A percentile compares a stretch with the other conserved stretches of the same genome.
These are phyloP conservation scores for Phalaenopsis aphrodite DNA, from an alignment of 106 monocot genomes.

Conservation along the genomic window DNA sequence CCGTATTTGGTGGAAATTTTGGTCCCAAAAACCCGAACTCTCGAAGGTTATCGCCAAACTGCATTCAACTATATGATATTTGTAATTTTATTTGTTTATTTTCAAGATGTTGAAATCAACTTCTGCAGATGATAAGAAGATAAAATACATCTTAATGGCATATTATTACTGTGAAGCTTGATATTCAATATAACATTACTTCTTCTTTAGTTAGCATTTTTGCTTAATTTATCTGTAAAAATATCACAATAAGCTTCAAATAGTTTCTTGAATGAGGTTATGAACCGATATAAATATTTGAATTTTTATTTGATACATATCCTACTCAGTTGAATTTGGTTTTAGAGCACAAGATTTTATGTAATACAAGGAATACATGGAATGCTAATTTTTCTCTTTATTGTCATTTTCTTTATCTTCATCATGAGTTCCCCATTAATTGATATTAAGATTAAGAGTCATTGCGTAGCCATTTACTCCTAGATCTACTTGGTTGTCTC, in stretches of 20 bases:
- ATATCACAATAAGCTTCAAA: not conserved
- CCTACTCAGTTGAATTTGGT: not conserved
- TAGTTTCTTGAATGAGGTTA: not conserved
- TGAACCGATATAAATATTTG: not conserved
- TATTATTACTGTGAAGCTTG: not conserved
- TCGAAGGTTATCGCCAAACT: conserved; percentile 23
- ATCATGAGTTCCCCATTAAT: not conserved
- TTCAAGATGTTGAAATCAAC: not conserved
- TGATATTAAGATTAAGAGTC: not conserved
- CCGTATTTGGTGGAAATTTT: conserved; percentile 68
- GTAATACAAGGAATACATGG: not conserved
- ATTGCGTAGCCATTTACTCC: not conserved
- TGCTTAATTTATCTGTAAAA: not conserved
- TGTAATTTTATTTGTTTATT: not conserved
- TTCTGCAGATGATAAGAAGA: not conserved
- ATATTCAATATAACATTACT: not conserved
- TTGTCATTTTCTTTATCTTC: not conserved
- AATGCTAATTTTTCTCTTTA: not conserved
- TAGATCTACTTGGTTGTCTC: too few relatives aligned
- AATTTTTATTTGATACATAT: not conserved
- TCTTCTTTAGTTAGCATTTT: not conserved
- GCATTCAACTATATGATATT: not conserved
- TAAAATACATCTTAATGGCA: not conserved
- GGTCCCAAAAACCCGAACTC: conserved; percentile 38
- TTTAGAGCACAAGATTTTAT: not conserved